Base-by-base conservation (phyloP, 495 filamentous ascomycete species). In the Hapsidospora chrysogenum region DNA sequence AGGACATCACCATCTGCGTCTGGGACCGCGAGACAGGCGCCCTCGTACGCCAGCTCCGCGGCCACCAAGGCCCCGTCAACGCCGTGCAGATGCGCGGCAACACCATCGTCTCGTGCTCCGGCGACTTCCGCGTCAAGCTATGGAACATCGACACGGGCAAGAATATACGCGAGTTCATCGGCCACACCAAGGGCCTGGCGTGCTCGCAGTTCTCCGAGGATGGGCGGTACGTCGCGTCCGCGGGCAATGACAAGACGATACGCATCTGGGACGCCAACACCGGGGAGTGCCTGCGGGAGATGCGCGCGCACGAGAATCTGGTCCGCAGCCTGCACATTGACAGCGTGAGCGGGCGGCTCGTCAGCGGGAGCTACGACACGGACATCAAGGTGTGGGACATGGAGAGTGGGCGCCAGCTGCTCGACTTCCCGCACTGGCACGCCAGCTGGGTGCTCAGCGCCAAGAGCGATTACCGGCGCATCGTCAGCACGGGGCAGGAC, bases 121-220 rank as follows among this genome's bases (percentile, higher is more conserved):
- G 89, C 27, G 92, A 97, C 52, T 86, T 87, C 31, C 64, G 79
- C 28, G 84, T 86, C 42, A 93, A 85, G 54, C 64, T 97, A 35
- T 97, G 89, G 89, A 92, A 94, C 49, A 73, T 96, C 33, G 72
- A 78, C 27, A 78, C 78, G 17, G 85, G 83, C 21, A 72, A 73
- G 37, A 82, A 78, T 49, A 74, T 95, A 48, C 84, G 84, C 45
- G 84, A 94, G 49, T 92, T 97, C 47, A 48, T 63, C 8, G 81
- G 80, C 37, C 81, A 87, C 50, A 82, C 78, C 49, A 82, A 85
- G 44, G 89, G 92, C 9, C 71, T 97, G 25, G 89, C 89, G 1
- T 94, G 89, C 51, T 82, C 87, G 38, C 89, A 97, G 52, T 94
- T 96, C 53, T 84, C 77, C 34, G 80, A 92, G 36, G 89, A 97